Evolutionary conservation across 2,329 filamentous ascomycete genomes (phyloP), one percentile per base, ranked within the genome.

Genomic region (Alternaria incomplexa): DNA sequence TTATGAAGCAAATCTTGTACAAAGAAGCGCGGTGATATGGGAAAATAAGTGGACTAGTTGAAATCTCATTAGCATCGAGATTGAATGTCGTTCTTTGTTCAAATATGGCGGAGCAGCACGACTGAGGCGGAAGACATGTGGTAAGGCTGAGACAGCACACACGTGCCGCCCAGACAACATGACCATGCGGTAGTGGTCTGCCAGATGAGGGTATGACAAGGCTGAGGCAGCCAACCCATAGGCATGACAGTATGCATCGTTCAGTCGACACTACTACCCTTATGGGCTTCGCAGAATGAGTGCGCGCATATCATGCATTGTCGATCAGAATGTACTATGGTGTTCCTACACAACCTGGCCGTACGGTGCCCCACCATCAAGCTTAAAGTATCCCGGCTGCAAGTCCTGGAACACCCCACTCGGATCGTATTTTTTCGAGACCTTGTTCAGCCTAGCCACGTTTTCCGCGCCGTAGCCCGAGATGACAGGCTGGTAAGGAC

Each of bases 391-490:
- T 2, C 60, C 66, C 4, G 60, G 62, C 43, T 57, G 56, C 11
- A 69, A 23, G 12, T 30, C 28, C 51, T 67, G 62, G 20, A 69
- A 71, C 3, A 69, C 51, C 6, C 57, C 48, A 4, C 3, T 15
- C 0, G 63, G 68, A 51, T 71, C 67, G 20, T 64, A 65, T 26
- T 65, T 62, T 17, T 45, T 54, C 25, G 61, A 51, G 1, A 66
- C 51, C 12, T 46, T n/a, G 4, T 58, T 61, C 40, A 68, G 50
- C 25, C 63, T 71, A 23, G 66, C 59, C 43, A 72, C 54, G 51
- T 81, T 84, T 6, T 62, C 64, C n/a, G 65, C 47, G 1, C 82
- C 82, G 64, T 84, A 84, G 15, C 79, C 75, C 10, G 67, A 63
- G 26, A 84, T 67, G 2, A 81, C 77, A 59, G 80, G 75, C 65